Conservation (phyloP, 2,329 filamentous ascomycete species). For the Pseudogymnoascus sp. region DNA sequence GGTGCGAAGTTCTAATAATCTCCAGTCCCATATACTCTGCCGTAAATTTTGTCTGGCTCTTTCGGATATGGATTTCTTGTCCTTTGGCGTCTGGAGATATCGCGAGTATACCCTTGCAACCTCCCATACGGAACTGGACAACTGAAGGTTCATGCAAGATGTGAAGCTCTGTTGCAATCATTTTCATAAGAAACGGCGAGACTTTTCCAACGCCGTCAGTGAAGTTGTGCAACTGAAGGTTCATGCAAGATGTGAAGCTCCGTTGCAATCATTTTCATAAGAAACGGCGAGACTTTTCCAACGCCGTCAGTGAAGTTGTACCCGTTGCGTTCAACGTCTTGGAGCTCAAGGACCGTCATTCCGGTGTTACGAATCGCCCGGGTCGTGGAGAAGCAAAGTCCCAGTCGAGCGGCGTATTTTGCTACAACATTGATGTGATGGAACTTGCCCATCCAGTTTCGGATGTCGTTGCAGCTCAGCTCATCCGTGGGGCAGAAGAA, state of each 20-base stretch:
- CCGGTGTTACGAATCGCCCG: conserved; percentile 58
- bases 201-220: conserved; percentile 92
- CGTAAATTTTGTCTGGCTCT: conserved; percentile 82
- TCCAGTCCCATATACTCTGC: conserved; percentile 66
- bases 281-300: conserved; percentile 75
- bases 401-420: conserved; percentile 80
- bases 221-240: no score
- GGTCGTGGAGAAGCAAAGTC: conserved; percentile 94
- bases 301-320: conserved; percentile 86
- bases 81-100: conserved; percentile 61
- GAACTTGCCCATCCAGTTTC: conserved; percentile 81
- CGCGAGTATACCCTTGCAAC: conserved; percentile 81
- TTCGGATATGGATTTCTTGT: conserved; percentile 66
- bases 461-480: conserved; percentile 66
- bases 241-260: conserved; percentile 56
- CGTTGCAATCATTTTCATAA: conserved; percentile 64
- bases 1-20: conserved; percentile 73
- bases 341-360: conserved; percentile 47
- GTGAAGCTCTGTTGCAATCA: conserved; percentile 64
- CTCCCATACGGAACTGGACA: conserved; percentile 86
- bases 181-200: conserved; percentile 65
- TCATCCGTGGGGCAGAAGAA: conserved; percentile 72
- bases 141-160: conserved; percentile 62
- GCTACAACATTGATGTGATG: conserved; percentile 73
- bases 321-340: conserved; percentile 61